Percentiles rank a stretch among this genome's conserved stretches.
Evolutionary conservation across 176 grass and related monocot species (phyloP).

Genomic region (Otatea glauca): DNA sequence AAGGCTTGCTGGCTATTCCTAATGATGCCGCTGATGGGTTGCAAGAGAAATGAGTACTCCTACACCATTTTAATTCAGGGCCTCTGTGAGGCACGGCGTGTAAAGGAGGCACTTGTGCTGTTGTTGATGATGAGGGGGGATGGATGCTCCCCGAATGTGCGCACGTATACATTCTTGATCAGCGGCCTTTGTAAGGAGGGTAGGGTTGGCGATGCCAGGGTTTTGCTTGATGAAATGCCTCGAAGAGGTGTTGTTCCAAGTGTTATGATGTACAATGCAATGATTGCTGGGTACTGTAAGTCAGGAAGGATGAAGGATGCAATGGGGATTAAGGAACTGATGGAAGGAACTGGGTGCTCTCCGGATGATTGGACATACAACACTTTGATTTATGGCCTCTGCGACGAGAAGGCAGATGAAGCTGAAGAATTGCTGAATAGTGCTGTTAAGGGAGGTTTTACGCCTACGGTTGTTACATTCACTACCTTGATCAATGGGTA

Average conservation of each 20-base stretch:
- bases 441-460: slow-evolving; percentile 51
- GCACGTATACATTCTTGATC: slow-evolving; percentile 66
- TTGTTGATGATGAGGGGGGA: slow-evolving; percentile 65
- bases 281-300: slow-evolving; percentile 68
- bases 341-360: slow-evolving; percentile 52
- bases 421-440: slow-evolving; percentile 60
- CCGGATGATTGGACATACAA: slow-evolving; percentile 63
- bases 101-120: slow-evolving; percentile 57
- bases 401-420: slow-evolving; percentile 42
- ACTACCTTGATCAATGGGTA: slow-evolving; percentile 68
- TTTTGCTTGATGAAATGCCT: slow-evolving; percentile 77
- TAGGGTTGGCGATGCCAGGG: slow-evolving; percentile 45
- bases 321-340: slow-evolving; percentile 52
- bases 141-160: slow-evolving; percentile 62
- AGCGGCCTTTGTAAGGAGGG: slow-evolving; percentile 66
- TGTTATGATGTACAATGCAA: slow-evolving; percentile 62
- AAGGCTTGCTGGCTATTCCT: slow-evolving; percentile 75
- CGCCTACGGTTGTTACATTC: slow-evolving; percentile 59
- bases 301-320: slow-evolving; percentile 48
- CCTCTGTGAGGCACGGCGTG: slow-evolving; percentile 43
- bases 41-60: slow-evolving; percentile 71
- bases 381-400: slow-evolving; percentile 59
- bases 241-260: slow-evolving; percentile 53
- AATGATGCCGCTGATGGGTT: slow-evolving; percentile 79
- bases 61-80: slow-evolving; percentile 81